Conservation (phyloP, 169 alveolate genomes). For the Cryptosporidium ryanae region DNA sequence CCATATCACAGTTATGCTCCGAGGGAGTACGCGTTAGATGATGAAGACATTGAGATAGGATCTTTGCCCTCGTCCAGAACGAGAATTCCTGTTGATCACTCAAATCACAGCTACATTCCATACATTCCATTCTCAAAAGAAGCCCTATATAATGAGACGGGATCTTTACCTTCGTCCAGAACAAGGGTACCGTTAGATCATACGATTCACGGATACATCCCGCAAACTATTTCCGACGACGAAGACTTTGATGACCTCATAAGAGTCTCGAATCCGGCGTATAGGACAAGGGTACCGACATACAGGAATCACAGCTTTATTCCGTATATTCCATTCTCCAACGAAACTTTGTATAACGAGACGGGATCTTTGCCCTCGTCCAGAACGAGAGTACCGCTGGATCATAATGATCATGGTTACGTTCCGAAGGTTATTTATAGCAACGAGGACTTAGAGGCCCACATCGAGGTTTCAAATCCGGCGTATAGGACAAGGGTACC, state of each 20-base stretch:
- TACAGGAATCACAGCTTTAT: conserved; percentile 9
- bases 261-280: conserved; percentile 25
- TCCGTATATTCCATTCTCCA: conserved; percentile 18
- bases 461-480: neutral
- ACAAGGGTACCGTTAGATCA: neutral
- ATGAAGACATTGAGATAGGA: neutral
- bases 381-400: conserved; percentile 22
- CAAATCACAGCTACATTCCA: conserved; percentile 13
- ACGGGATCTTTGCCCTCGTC: conserved; percentile 21
- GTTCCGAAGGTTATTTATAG: neutral
- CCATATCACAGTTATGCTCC: conserved; percentile 25
- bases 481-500: neutral
- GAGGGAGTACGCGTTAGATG: neutral
- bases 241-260: too few relatives aligned
- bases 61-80: conserved; percentile 49
- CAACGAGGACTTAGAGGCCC: neutral
- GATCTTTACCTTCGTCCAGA: conserved; percentile 51
- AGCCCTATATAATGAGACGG: neutral
- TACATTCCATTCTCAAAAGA: conserved; percentile 4
- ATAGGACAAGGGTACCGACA: conserved; percentile 9
- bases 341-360: neutral
- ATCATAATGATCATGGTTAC: conserved; percentile 14
- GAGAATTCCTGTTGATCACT: conserved; percentile 7
- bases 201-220: conserved; percentile 8
- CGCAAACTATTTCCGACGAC: neutral